These are phyloP conservation scores for Actinomortierella ambigua DNA, from an alignment of 371 early-diverging fungal genomes.

Conservation along the genomic window DNA sequence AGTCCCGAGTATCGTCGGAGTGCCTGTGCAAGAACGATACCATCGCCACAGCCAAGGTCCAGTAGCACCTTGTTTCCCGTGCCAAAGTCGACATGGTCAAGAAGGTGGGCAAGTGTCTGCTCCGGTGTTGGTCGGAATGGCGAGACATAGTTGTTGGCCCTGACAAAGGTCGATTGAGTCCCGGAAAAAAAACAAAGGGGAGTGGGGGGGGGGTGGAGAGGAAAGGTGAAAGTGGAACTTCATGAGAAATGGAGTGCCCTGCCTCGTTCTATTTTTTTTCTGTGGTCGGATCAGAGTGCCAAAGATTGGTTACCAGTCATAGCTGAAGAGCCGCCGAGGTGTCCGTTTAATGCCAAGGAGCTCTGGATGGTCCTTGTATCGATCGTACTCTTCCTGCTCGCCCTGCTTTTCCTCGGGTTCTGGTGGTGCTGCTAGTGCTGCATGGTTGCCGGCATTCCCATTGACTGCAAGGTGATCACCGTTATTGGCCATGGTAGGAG, in stretches of 20 bases:
- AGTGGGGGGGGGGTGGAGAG: no score
- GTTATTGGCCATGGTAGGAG: no score
- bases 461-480: no score
- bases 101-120: constrained; percentile 18
- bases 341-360: constrained; percentile 17
- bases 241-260: no score
- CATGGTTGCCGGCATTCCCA: no score
- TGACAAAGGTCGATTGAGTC: background rate
- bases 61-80: constrained; percentile 6
- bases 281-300: no score
- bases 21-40: constrained; percentile 26
- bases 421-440: no score
- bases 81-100: constrained; percentile 20
- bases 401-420: constrained; percentile 3
- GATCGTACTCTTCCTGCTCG: constrained; percentile 20
- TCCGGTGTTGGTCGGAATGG: constrained; percentile 32
- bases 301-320: constrained; percentile 17
- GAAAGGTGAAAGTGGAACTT: no score
- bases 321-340: constrained; percentile 22
- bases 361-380: constrained; percentile 33
- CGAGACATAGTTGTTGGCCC: constrained; percentile 35
- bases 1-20: constrained; percentile 27
- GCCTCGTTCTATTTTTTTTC: no score
- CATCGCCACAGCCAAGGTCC: constrained; percentile 41
- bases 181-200: background rate